phyloP scores from a whole-genome alignment of 225 moss, liverwort and hornwort species.

The Polytrichum formosum region DNA sequence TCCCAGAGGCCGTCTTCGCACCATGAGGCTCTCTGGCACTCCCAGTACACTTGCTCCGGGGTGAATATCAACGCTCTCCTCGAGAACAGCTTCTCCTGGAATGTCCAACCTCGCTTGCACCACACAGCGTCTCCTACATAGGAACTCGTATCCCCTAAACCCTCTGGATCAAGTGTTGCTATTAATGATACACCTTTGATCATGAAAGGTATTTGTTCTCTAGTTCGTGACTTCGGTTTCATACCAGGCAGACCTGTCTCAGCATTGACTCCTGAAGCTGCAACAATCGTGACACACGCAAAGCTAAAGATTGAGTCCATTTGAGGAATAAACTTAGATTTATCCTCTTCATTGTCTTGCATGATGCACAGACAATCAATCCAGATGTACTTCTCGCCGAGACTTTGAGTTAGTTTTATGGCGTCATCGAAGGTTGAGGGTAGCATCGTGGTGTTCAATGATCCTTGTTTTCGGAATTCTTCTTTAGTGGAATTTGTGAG shows the following conservation, averaged over 20 bases:
- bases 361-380: slow-evolving; percentile 14
- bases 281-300: too few relatives aligned
- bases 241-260: not conserved
- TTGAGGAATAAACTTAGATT: too few relatives aligned
- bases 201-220: slow-evolving; percentile 1
- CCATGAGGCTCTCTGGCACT: slow-evolving; percentile 13
- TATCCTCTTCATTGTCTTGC: slow-evolving; percentile 9
- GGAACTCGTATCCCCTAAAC: not conserved
- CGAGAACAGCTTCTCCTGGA: slow-evolving; percentile 5
- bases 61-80: slow-evolving; percentile 3
- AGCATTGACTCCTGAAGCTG: too few relatives aligned
- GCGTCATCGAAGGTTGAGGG: slow-evolving; percentile 11
- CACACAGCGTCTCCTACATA: not conserved
- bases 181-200: slow-evolving; percentile 4
- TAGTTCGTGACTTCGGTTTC: slow-evolving; percentile 1
- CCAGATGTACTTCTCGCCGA: slow-evolving; percentile 14
- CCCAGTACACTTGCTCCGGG: slow-evolving; percentile 4
- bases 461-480: not conserved
- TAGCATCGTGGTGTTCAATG: not conserved
- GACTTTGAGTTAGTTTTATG: slow-evolving; percentile 2
- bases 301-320: too few relatives aligned
- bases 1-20: slow-evolving; percentile 8
- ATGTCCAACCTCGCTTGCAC: slow-evolving; percentile 5
- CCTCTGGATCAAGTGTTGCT: not conserved
- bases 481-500: not conserved